Evolutionary conservation across 176 grass and related monocot species (phyloP), one percentile per base, ranked within the genome.

Genomic region (Metroxylon sagu): DNA sequence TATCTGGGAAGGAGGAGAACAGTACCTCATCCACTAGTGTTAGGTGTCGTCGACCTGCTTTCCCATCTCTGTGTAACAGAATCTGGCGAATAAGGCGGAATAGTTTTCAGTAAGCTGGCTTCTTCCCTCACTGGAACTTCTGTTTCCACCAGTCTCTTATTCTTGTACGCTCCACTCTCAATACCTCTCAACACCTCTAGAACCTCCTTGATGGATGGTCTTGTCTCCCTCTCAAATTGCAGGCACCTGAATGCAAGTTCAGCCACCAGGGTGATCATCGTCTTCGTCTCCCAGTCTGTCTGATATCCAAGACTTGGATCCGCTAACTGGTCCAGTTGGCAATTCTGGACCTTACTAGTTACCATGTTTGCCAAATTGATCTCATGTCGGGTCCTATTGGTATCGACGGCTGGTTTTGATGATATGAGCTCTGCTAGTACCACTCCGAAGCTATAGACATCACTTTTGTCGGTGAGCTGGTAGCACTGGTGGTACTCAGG

Each of bases 401-500:
- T 65, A 25, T 65, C 62, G 15, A 65, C 19, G 19, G 62, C 62
- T 1, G 49, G 62, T 26, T 65, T 65, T 5, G 62, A 65, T 5
- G 80, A 89, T 21, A 89, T 18, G 29, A 89, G 85, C 80, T 89
- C 85, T 0, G 77, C 56, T 0, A 88, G 73, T 0, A 89, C 80
- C 0, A 89, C 85, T 1, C 85, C 85, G 56, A 89, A 89, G 57
- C 85, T 89, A 52, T 89, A 89, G 5, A 89, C 85, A 12, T 89
- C 85, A 56, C 80, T 89, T 73, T 89, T 89, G 57, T 89, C 80
- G 0, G 80, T 89, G 10, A 89, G 85, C 70, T 80, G 80, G 53
- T 77, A 89, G 69, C 66, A 55, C 52, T 54, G 73, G 57, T 89
- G 70, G 61, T 89, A 89, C 53, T 62, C 29, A 0, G 85, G 85